Base-by-base conservation (phyloP, 768 basidiomycete genomes). In the Mycena belliarum region DNA sequence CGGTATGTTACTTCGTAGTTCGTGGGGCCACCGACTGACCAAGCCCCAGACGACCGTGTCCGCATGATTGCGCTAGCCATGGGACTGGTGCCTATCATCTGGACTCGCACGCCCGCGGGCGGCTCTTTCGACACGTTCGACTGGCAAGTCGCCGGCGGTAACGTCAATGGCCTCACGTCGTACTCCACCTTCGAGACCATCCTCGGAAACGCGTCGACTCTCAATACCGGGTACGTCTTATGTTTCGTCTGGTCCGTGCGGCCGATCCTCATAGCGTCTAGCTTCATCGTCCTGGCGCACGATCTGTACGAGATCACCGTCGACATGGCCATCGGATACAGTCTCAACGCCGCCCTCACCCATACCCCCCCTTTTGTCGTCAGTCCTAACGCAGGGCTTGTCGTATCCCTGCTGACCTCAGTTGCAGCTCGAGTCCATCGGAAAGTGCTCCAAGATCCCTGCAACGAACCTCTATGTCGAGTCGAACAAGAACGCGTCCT, bases 71-170 rank as follows among this genome's bases (percentile, higher is more conserved):
- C 87, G 20, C 71, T 92, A 52, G 92, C 93, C 28, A 96, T 98
- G 95, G 93, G 94, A 43, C 74, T 98, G 73, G 76, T 86, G 12
- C 92, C 96, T 25, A 85, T 97, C 67, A 89, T 96, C 69, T 98
- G 95, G 95, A 91, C 93, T 6, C 54, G 54, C 37, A 61, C 49
- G 1, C 28, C 49, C 41, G 38, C 28, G 11, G 59, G 59, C 1
- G 10, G 35, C 25, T 52, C 59, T 0, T 56, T 61, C 24, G 59
- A 56, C 53, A 61, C 29, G 37, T 28, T 60, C 83, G 94, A 98
- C 68, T 98, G 95, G 95, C 80, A 82, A 65, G 93, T 97, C 47
- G 85, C 91, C 37, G 91, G 82, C 60, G 93, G 93, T 12, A 51
- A 71, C n/a, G 83, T 87, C 15, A 81, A 75, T 33, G 91, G 88